Evolutionary conservation across 306 rosid genomes (phyloP), one percentile per base, ranked within the genome.

Genomic region (Arachis stenosperma): DNA sequence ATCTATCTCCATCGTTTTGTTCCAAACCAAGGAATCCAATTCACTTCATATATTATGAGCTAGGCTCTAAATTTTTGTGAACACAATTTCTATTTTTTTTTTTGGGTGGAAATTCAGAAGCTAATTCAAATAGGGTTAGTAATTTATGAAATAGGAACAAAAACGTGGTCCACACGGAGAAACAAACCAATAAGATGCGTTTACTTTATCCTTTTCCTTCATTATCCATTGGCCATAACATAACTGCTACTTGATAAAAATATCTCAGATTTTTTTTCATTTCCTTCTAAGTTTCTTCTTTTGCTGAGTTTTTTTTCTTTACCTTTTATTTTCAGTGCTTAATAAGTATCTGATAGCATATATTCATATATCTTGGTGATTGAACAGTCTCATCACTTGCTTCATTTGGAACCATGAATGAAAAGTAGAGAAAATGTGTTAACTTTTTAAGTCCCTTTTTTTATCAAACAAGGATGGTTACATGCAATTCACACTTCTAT

Each of bases 251-350:
- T 54, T 43, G 74, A 11, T 44, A 48, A 65, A 33, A 65, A 33
- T 50, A 7, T n/a, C 43, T 56, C 40, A 68, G 12, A 11, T 36
- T 27, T 12, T 41, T 55, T 54, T 46, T 36, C 13, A 8, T 14
- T 73, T 41, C 65, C 39, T 41, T 11, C 39, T 81, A 84, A 84
- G 56, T 33, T 33, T 33, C 37, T 33, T 33, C 37, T 82, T 87
- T 50, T 11, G 15, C 54, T 11, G 6, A 3, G 12, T 50, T 13
- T 13, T 6, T 11, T 3, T 50, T 11, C 1, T 50, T 3, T 50
- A 4, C 12, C 0, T 50, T 50, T 4, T 11, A 3, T 12, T 7
- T 47, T 47, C 53, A 11, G 9, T 9, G 11, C 53, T 47, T 2
- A 50, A 2, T 46, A 46, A 44, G 27, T 44, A 64, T 46, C 11